Evolutionary conservation across 2,329 filamentous ascomycete genomes (phyloP).

Genomic region (Coniochaeta sp.): DNA sequence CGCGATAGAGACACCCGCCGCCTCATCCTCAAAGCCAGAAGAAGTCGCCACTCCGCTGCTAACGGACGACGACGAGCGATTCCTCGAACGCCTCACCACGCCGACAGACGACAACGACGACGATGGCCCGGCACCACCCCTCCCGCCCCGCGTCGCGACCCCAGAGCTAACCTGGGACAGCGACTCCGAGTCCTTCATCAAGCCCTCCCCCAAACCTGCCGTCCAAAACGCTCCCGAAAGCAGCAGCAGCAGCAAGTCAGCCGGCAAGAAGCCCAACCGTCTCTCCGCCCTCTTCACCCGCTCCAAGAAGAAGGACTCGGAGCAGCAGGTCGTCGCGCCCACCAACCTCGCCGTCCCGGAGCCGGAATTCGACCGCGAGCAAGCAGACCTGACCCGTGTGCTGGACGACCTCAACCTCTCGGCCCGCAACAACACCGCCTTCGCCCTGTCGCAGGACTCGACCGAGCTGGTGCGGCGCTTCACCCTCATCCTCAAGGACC

Average conservation of each 20-base stretch:
- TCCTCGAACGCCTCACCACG: conserved; percentile 47
- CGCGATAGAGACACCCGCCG: not conserved
- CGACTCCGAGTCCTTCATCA: conserved; percentile 27
- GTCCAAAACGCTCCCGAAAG: conserved; percentile 17
- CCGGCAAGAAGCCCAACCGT: conserved; percentile 25
- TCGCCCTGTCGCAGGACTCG: conserved; percentile 77
- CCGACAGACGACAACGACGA: conserved; percentile 30
- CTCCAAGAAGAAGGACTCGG: conserved; percentile 17
- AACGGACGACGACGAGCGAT: conserved; percentile 48
- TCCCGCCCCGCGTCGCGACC: conserved; percentile 46
- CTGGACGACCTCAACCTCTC: conserved; percentile 80
- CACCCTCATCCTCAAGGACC: conserved; percentile 83
- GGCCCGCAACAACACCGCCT: conserved; percentile 76
- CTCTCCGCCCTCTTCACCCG: conserved; percentile 30
- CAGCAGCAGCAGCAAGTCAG: conserved; percentile 11
- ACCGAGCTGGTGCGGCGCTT: conserved; percentile 76
- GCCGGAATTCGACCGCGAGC: conserved; percentile 39
- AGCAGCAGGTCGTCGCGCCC: conserved; percentile 21
- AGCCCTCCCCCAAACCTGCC: conserved; percentile 14
- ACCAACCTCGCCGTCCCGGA: conserved; percentile 28
- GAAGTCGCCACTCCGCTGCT: conserved; percentile 36
- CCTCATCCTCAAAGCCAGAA: conserved; percentile 11
- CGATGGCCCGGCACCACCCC: conserved; percentile 39
- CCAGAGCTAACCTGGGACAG: conserved; percentile 42
- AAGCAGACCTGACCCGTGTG: conserved; percentile 68